Base-by-base conservation (phyloP, 495 filamentous ascomycete species). In the Rostrohypoxylon terebratum region DNA sequence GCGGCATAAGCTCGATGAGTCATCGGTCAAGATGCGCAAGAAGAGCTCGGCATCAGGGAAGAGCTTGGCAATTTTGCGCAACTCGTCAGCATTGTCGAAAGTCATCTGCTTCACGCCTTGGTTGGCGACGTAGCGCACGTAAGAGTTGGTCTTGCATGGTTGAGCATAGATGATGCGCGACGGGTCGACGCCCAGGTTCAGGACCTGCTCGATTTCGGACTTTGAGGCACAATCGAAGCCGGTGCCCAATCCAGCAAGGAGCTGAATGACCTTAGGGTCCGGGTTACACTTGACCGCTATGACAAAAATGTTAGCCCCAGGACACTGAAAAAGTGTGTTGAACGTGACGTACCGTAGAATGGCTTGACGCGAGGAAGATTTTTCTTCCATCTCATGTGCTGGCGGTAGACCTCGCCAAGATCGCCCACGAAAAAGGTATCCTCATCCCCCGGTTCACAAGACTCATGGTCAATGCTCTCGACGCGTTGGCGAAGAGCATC, bases 141-240 rank as follows among this genome's bases (percentile, higher is more conserved):
- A 97, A 42, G 94, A 97, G 81, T 96, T 97, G 77, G 96, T 98
- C 88, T 98, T 98, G 91, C 96, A 98, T 47, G 96, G 96, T 80
- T 99, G 96, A 54, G 96, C 96, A 77, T 98, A 99, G 82, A 99
- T 97, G 84, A 99, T 97, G 75, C 94, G 93, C 61, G 89, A 88
- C 3, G 96, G 93, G 77, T 94, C 92, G 66, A 98, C 87, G 66
- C 94, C 94, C 69, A 94, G 87, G 71, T 87, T 86, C 48, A 98
- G 86, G 70, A 97, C 92, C 76, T 93, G 88, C 76, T 98, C 93
- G 73, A 99, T 97, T 84, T 99, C 96, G 59, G 89, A 84, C 87
- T 97, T 97, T 78, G 96, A 98, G 60, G 96, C 96, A 80, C 96
- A 99, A 82, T 99, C 96, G 81, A 99, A 99, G 66, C 96, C 96